A percentile compares a stretch with the other conserved stretches of the same genome.
These are phyloP conservation scores for Triglochin maritima DNA, from an alignment of 106 monocot species.

Conservation along the genomic window DNA sequence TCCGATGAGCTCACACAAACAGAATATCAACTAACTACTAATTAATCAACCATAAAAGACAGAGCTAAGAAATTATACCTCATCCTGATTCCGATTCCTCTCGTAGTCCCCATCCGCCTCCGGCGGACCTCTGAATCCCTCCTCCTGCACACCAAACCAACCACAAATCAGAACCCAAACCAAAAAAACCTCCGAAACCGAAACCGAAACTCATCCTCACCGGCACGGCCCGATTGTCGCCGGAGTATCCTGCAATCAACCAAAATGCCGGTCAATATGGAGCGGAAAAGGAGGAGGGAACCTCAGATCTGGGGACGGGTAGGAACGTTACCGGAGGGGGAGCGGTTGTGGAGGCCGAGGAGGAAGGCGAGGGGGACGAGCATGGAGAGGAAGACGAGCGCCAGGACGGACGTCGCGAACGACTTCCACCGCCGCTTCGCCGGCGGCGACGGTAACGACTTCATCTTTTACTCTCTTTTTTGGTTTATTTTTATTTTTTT, in stretches of 20 bases:
- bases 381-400: conserved; percentile 39
- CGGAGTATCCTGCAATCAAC: conserved; percentile 6
- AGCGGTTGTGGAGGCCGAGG: conserved; percentile 26
- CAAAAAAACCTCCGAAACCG: neutral
- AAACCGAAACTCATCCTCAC: neutral
- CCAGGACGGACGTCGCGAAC: conserved; percentile 27
- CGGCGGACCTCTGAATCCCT: neutral
- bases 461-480: neutral
- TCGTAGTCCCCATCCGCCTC: neutral
- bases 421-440: conserved; percentile 50
- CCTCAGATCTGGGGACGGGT: neutral
- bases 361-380: conserved; percentile 38
- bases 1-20: no score
- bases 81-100: neutral
- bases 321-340: conserved; percentile 7
- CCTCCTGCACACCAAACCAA: conserved; percentile 2
- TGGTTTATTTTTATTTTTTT: neutral
- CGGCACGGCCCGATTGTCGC: neutral
- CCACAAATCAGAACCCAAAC: neutral
- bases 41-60: neutral
- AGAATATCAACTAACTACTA: no score
- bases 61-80: neutral
- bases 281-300: neutral
- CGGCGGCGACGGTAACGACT: conserved; percentile 5
- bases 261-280: neutral